Evolutionary conservation across 2,329 filamentous ascomycete species (phyloP), one percentile per base, ranked within the genome.

Genomic region (Aspergillus sergii): DNA sequence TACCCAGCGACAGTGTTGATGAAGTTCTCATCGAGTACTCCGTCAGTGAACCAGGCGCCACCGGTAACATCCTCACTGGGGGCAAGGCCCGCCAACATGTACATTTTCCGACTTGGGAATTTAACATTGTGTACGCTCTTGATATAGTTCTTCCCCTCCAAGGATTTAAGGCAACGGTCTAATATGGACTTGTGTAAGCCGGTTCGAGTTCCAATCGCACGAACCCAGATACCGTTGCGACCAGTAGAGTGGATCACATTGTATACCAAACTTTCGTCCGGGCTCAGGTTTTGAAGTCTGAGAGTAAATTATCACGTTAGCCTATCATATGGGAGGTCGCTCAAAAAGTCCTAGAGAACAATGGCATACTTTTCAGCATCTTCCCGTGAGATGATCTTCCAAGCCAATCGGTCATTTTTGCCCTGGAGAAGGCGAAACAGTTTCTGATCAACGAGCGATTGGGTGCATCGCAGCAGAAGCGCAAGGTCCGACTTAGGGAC

Each of bases 11-110:
- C 83, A 48, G 88, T 88, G 61, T 91, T 88, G 71, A 98, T 94
- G 75, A 99, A 92, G 63, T 91, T 91, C 67, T 91, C 89, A 78
- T 99, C 95, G 14, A 98, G 85, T 68, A 94, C 91, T 58, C 93
- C 92, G 66, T 97, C 93, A 9, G 92, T 94, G 77, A 95, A 97
- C 92, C 94, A 99, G 10, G 93, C 91, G 1, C 95, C 95, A 55
- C 95, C 95, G 0, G 93, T 96, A 54, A 96, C 92, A 65, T 95
- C 91, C 66, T 97, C 94, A 59, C 90, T 92, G 0, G 95, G 94
- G 12, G 89, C 88, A 64, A 99, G 86, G 66, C 90, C 89, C 59
- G 90, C 88, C 73, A 97, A 89, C 85, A 99, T 96, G 84, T 95
- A 99, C 86, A 96, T 97, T 80, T 96, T 97, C 75, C 95, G 91